Base-by-base conservation (phyloP, 345 rosid genomes). In the Raphanus raphanistrum region DNA sequence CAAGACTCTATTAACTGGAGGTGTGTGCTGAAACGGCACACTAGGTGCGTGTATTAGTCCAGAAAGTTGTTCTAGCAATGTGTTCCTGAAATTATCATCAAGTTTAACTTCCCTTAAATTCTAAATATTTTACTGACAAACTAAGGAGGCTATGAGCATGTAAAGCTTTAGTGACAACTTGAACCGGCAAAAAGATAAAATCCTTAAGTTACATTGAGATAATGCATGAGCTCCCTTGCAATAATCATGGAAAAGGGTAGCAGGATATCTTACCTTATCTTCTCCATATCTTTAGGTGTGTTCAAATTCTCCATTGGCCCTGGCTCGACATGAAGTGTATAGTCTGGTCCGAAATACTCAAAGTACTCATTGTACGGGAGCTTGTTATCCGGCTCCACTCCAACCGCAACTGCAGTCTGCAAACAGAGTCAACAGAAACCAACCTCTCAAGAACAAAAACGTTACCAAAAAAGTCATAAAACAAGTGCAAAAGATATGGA, bases 371-470 rank as follows among this genome's bases (percentile, higher is more conserved):
- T 95, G 86, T 86, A 93, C 2, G 99, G 99, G 79, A 93, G 82
- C 68, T 87, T 82, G 78, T 95, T 91, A 75, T 93, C 98, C 55
- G 99, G 99, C 84, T 95, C 99, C 38, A 92, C 94, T 63, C 92
- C 97, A 80, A 95, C 97, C 5, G 98, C 98, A 63, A 95, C 94
- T 29, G 99, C 99, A 68, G 99, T 93, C 99, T 95, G 89, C 66
- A 9, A 9, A 77, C 31, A 12, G 75, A 72, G 72, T 57, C 52
- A 74, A 70, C 26, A 8, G 67, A 72, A 64, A 68, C 68, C 52
- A 73, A 28, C 58, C 58, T 66, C 62, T 81, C 59, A 82, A 66
- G 32, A 70, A 70, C 61, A 71, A 26, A 45, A 65, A 76, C 66
- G 25, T 8, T 26, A 63, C 60, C 45, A 63, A 80, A 16, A 68